Base-by-base conservation (phyloP, 139 green algal genomes). In the Chlamydomonas schloesseri region DNA sequence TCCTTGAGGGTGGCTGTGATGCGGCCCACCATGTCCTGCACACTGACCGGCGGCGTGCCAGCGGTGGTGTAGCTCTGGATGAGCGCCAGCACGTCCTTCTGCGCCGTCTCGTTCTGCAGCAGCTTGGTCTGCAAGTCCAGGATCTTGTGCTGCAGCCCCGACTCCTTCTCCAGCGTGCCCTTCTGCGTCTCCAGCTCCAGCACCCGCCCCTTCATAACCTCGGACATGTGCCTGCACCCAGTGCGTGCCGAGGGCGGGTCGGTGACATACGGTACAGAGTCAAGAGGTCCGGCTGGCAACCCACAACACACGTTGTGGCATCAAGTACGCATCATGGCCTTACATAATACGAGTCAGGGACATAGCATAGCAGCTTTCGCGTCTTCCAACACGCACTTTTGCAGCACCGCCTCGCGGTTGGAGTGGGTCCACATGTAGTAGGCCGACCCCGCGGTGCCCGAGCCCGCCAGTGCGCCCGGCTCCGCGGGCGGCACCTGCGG, bases 341-440 rank as follows among this genome's bases (percentile, higher is more conserved):
- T n/a, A n/a, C n/a, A n/a, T n/a, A n/a, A n/a, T n/a, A n/a, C n/a
- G n/a, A n/a, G n/a, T n/a, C n/a, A n/a, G n/a, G n/a, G n/a, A n/a
- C n/a, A n/a, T n/a, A n/a, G n/a, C n/a, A n/a, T n/a, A n/a, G n/a
- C n/a, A n/a, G n/a, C n/a, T n/a, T n/a, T n/a, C n/a, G n/a, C n/a
- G n/a, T n/a, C n/a, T n/a, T n/a, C n/a, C n/a, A n/a, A n/a, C n/a
- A n/a, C 81, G 46, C 57, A 87, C 81, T 87, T 87, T 57, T 87
- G 62, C 17, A 87, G n/a, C 20, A 87, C 69, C 0, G 81, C 81
- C 17, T 87, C 53, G 0, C 81, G 68, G 69, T 79, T 87, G 36
- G 37, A 23, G 26, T 87, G 50, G 0, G 69, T 71, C 81, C 81
- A 87, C 81, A 87, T 87, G 29, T 64, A 80, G 70, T 87, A 87